Evolutionary conservation across 2,329 filamentous ascomycete species (phyloP).

Genomic region (Cercospora zeina): DNA sequence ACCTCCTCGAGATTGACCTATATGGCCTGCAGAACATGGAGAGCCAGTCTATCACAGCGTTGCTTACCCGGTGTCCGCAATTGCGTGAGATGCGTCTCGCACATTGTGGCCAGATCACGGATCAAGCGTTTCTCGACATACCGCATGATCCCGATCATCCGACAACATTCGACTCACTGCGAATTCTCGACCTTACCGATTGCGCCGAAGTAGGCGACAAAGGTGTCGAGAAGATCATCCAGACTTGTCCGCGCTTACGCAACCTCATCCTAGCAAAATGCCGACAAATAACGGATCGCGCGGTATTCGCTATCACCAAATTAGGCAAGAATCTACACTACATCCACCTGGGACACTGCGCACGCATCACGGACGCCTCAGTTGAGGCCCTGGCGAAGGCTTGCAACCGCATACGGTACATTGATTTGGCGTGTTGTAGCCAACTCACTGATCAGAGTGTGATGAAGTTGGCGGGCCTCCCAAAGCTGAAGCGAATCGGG

Average conservation of each 20-base stretch:
- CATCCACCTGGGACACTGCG: slow-evolving; percentile 91
- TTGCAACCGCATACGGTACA: slow-evolving; percentile 95
- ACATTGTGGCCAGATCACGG: slow-evolving; percentile 80
- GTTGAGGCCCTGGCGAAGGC: slow-evolving; percentile 78
- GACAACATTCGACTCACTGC: slow-evolving; percentile 72
- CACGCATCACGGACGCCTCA: slow-evolving; percentile 83
- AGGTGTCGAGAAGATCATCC: slow-evolving; percentile 84
- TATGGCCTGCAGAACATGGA: slow-evolving; percentile 80
- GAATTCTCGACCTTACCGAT: slow-evolving; percentile 90
- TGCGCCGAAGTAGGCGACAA: slow-evolving; percentile 81
- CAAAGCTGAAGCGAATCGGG: slow-evolving; percentile 91
- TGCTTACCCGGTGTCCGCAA: slow-evolving; percentile 75
- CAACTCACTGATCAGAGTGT: slow-evolving; percentile 87
- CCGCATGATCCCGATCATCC: slow-evolving; percentile 58
- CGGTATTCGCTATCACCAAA: slow-evolving; percentile 81
- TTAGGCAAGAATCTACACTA: slow-evolving; percentile 97
- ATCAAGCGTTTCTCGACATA: slow-evolving; percentile 81
- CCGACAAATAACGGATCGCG: slow-evolving; percentile 82
- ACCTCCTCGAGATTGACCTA: slow-evolving; percentile 94
- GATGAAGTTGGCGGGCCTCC: slow-evolving; percentile 76
- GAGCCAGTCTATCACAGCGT: slow-evolving; percentile 77
- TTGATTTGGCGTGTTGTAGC: slow-evolving; percentile 92
- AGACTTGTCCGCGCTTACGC: slow-evolving; percentile 79
- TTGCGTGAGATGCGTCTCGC: slow-evolving; percentile 88
- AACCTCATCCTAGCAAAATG: slow-evolving; percentile 96